phyloP scores from a whole-genome alignment of 1,139 yeast species.

The Pichia sp. region DNA sequence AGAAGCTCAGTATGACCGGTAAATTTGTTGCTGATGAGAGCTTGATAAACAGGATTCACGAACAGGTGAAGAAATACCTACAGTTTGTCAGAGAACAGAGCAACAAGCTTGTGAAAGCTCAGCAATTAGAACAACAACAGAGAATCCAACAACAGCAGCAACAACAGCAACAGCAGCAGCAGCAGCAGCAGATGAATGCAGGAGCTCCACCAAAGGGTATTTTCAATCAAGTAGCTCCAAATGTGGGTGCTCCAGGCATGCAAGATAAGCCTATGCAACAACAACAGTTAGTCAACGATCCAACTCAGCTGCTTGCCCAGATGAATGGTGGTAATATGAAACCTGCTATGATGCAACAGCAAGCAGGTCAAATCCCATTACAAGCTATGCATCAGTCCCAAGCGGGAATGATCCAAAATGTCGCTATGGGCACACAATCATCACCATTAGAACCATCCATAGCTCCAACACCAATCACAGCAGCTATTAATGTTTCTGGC shows the following conservation, averaged over 20 bases:
- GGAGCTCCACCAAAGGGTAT: constrained; percentile 19
- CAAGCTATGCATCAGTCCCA: too few relatives aligned
- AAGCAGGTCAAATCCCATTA: too few relatives aligned
- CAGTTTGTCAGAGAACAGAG: constrained; percentile 57
- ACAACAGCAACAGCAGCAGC: constrained; percentile 17
- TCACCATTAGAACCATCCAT: background rate
- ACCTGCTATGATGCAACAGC: too few relatives aligned
- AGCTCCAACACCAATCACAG: background rate
- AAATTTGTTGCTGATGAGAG: constrained; percentile 61
- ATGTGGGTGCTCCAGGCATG: background rate
- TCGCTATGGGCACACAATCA: too few relatives aligned
- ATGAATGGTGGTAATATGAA: too few relatives aligned
- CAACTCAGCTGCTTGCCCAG: background rate
- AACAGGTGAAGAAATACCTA: constrained; percentile 69
- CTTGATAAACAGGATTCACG: constrained; percentile 59
- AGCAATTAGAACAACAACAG: constrained; percentile 18
- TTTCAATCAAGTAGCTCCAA: constrained; percentile 5
- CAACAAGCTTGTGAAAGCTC: constrained; percentile 30
- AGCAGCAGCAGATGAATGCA: too few relatives aligned
- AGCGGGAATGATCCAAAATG: too few relatives aligned
- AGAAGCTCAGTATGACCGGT: constrained; percentile 56
- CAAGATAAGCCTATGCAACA: background rate
- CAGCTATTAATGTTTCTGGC: too few relatives aligned
- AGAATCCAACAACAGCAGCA: constrained; percentile 1
- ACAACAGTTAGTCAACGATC: background rate